These are phyloP conservation scores for Candida neerlandica DNA, from an alignment of 1,139 yeast genomes.

Conservation along the genomic window DNA sequence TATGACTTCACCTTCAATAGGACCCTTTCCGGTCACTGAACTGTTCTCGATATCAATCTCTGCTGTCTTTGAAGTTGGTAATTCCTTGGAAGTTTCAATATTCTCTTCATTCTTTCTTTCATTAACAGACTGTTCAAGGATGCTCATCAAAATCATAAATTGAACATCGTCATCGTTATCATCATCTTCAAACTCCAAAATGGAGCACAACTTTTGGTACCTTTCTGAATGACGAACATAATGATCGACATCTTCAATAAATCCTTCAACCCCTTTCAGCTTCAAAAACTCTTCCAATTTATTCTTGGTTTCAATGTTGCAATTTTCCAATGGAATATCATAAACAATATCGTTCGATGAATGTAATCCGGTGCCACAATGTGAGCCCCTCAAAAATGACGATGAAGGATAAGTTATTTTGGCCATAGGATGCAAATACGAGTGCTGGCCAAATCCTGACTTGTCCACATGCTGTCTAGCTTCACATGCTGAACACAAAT, in stretches of 20 bases:
- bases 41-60: neutral
- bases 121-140: slow-evolving; percentile 17
- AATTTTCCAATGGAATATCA: slow-evolving; percentile 32
- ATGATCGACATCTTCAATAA: slow-evolving; percentile 25
- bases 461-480: slow-evolving; percentile 19
- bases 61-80: neutral
- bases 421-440: slow-evolving; percentile 34
- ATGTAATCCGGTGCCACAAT: neutral
- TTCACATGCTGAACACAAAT: slow-evolving; percentile 58
- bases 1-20: slow-evolving; percentile 12
- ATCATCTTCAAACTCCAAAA: slow-evolving; percentile 15
- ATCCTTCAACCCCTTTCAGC: slow-evolving; percentile 23
- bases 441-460: slow-evolving; percentile 24
- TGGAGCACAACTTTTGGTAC: slow-evolving; percentile 23
- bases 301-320: slow-evolving; percentile 21
- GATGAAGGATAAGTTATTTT: slow-evolving; percentile 27
- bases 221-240: slow-evolving; percentile 28
- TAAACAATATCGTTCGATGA: slow-evolving; percentile 19
- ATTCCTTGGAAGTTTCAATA: neutral
- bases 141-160: slow-evolving; percentile 25
- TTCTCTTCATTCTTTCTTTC: slow-evolving; percentile 9
- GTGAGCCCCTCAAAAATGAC: slow-evolving; percentile 7
- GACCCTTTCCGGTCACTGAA: neutral
- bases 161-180: slow-evolving; percentile 28
- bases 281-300: slow-evolving; percentile 23